Base-by-base conservation (phyloP, 83 land plant species). In the Picea abies region DNA sequence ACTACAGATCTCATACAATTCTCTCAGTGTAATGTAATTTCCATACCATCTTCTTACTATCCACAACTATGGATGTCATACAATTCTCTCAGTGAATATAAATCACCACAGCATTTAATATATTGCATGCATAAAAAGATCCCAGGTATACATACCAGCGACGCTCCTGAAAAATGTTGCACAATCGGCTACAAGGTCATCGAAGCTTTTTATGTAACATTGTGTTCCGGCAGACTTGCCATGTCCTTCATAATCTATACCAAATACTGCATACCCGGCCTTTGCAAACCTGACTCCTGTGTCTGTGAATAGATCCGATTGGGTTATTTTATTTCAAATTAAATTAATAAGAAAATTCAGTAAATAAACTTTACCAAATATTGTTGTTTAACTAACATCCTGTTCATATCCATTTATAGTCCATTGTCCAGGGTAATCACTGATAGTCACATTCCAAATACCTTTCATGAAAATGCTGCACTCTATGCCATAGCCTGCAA, bases 191-290 rank as follows among this genome's bases (percentile, higher is more conserved):
- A 94, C 93, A 15, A 97, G 80, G 19, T 84, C 58, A 14, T 88
- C 86, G 44, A 97, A 94, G 79, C 61, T 80, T 0, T 78, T 64
- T 11, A 97, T 80, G 78, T 80, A 96, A 14, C 91, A 93, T 29
- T 76, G 86, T 23, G 87, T 76, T 3, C 99, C 99, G 0, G 83
- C 83, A 5, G 99, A 97, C 71, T 90, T 94, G 22, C 99, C 99
- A 82, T 96, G 98, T 12, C 99, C 99, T 81, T 85, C 87, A 60
- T 87, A 93, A 81, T 97, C 99, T 1, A 97, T 90, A 10, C 98
- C 99, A 68, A 86, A 87, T 10, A 92, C 97, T 47, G 89, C 97
- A 72, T 75, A 96, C 1, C 98, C 99, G 3, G 92, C 93, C 22
- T 86, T 81, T 16, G 94, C 98, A 15, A 97, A 84, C 61, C 93